These are phyloP conservation scores for Fusarium cyanostomum DNA, from an alignment of 2,329 filamentous ascomycete genomes.

Conservation along the genomic window DNA sequence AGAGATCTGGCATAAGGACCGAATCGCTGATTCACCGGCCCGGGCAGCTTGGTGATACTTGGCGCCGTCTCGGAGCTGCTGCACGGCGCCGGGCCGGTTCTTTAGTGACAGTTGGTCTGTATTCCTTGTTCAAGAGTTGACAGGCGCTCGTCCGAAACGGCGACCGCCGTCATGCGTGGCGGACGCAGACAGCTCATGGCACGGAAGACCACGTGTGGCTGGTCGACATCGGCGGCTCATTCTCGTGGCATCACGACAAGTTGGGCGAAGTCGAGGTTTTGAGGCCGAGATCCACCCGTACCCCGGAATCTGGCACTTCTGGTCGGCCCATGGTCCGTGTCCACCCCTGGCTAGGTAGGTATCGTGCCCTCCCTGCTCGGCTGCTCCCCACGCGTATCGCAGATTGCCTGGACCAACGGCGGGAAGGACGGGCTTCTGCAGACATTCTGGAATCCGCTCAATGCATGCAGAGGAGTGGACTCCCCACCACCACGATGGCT, in stretches of 20 bases:
- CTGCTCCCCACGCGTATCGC: slow-evolving; percentile 13
- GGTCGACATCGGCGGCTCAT: slow-evolving; percentile 25
- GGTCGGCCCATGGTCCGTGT: slow-evolving; percentile 21
- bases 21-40: slow-evolving; percentile 27
- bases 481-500: slow-evolving; percentile 33
- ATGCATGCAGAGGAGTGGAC: slow-evolving; percentile 11
- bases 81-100: slow-evolving; percentile 38
- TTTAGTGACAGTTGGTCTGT: background rate
- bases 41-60: slow-evolving; percentile 10
- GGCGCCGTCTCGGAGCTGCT: slow-evolving; percentile 6
- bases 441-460: slow-evolving; percentile 40
- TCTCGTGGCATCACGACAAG: slow-evolving; percentile 24
- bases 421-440: slow-evolving; percentile 28
- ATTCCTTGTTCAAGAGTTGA: slow-evolving; percentile 6
- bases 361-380: slow-evolving; percentile 7
- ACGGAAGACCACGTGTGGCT: slow-evolving; percentile 20
- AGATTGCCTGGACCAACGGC: slow-evolving; percentile 13
- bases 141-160: slow-evolving; percentile 26
- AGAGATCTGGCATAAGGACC: background rate
- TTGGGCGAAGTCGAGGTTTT: slow-evolving; percentile 16
- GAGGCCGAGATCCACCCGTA: slow-evolving; percentile 17
- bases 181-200: slow-evolving; percentile 1
- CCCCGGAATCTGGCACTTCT: slow-evolving; percentile 14
- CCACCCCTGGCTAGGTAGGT: slow-evolving; percentile 2
- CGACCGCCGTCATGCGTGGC: slow-evolving; percentile 25